A percentile compares a stretch with the other conserved stretches of the same genome.
Evolutionary conservation across 192 early-diverging fungal genomes (phyloP).

Genomic region (Coemansia nantahalensis): DNA sequence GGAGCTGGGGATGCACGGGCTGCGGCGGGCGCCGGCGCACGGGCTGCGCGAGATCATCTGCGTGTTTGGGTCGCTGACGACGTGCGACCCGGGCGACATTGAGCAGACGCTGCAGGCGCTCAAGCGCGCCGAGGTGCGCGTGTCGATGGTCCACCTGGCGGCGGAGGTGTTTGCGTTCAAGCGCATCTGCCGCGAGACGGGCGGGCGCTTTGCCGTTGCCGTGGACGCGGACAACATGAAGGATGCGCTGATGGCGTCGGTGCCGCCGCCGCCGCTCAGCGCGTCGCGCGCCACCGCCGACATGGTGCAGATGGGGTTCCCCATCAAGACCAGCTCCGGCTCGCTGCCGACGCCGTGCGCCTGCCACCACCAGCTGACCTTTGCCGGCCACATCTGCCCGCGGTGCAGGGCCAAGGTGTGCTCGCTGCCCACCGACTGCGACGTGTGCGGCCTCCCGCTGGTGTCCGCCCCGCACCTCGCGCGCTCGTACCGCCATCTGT

Average conservation of each 20-base stretch:
- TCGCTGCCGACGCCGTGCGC: constrained; percentile 64
- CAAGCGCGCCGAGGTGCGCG: constrained; percentile 68
- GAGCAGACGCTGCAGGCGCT: constrained; percentile 72
- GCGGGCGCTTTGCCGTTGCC: constrained; percentile 80
- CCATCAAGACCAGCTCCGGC: constrained; percentile 36
- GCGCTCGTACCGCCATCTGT: constrained; percentile 91
- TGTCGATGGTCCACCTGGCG: constrained; percentile 83
- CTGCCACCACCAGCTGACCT: constrained; percentile 68
- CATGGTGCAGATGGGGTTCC: constrained; percentile 94
- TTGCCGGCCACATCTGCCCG: constrained; percentile 83
- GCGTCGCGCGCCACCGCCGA: constrained; percentile 53
- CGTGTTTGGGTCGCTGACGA: constrained; percentile 85
- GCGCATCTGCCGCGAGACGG: constrained; percentile 69
- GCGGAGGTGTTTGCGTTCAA: constrained; percentile 88
- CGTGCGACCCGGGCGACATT: constrained; percentile 94
- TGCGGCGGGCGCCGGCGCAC: constrained; percentile 85
- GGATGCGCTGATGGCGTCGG: constrained; percentile 78
- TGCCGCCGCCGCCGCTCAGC: constrained; percentile 84
- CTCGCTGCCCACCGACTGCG: constrained; percentile 88
- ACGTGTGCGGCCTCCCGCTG: constrained; percentile 82
- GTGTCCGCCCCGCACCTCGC: constrained; percentile 90
- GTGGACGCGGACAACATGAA: constrained; percentile 79
- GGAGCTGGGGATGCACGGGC: constrained; percentile 71
- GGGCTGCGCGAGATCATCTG: constrained; percentile 84
- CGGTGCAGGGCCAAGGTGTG: constrained; percentile 80